Evolutionary conservation across 2,329 filamentous ascomycete species (phyloP).

Genomic region (Colletotrichum sp.): DNA sequence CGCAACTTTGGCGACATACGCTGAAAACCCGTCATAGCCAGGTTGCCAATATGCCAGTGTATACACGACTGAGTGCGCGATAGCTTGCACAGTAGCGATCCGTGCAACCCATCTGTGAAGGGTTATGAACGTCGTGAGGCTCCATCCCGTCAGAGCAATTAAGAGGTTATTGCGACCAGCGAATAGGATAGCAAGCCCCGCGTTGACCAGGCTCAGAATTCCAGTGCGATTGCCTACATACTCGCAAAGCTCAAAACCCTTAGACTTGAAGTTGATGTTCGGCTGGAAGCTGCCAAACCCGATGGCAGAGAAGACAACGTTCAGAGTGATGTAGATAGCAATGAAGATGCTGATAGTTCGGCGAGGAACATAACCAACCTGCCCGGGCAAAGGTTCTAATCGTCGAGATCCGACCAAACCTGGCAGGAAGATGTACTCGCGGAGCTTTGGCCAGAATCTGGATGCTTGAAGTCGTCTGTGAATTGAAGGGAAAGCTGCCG

Average conservation of each 20-base stretch:
- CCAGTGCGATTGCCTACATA: conserved; percentile 39
- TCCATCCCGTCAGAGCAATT: conserved; percentile 40
- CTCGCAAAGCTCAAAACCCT: conserved; percentile 31
- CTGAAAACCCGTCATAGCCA: not conserved
- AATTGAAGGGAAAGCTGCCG: not conserved
- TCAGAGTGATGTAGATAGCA: conserved; percentile 35
- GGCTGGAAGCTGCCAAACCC: conserved; percentile 29
- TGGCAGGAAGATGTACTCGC: conserved; percentile 27
- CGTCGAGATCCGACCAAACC: conserved; percentile 26
- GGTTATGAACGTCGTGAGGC: conserved; percentile 37
- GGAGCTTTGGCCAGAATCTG: conserved; percentile 12
- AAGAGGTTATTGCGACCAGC: conserved; percentile 40
- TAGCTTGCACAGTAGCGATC: conserved; percentile 27
- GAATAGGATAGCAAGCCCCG: conserved; percentile 37
- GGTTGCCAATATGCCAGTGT: conserved; percentile 26
- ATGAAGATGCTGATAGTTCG: conserved; percentile 50
- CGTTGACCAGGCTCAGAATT: conserved; percentile 37
- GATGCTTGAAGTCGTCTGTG: not conserved
- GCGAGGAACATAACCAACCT: conserved; percentile 39
- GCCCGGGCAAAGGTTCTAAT: conserved; percentile 24
- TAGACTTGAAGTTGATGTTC: conserved; percentile 22
- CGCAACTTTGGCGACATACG: not conserved
- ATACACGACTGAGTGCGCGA: conserved; percentile 35
- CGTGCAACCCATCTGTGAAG: conserved; percentile 40
- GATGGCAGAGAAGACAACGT: conserved; percentile 40